Conservation (phyloP, 2,329 filamentous ascomycete species). For the Fusarium sp. region DNA sequence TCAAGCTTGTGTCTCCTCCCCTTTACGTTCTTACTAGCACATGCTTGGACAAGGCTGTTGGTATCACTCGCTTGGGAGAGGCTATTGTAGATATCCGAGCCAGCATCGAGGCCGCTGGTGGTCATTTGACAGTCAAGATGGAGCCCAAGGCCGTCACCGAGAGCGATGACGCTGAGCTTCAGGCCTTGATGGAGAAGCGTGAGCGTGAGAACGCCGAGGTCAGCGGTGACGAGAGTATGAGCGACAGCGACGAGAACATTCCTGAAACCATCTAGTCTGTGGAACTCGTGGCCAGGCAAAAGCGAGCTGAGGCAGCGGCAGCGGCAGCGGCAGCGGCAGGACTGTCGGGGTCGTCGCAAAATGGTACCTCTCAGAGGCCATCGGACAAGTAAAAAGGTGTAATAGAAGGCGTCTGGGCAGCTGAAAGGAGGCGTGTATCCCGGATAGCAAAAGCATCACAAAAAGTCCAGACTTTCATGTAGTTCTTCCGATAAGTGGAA, state of each 20-base stretch:
- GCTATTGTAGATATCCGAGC: constrained; percentile 88
- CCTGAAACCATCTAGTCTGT: constrained; percentile 55
- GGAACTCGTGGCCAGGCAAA: constrained; percentile 43
- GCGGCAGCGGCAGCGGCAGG: no score
- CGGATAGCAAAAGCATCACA: constrained; percentile 45
- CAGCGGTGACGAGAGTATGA: constrained; percentile 95
- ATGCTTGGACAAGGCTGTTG: constrained; percentile 90
- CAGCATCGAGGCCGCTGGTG: constrained; percentile 82
- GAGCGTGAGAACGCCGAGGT: constrained; percentile 98
- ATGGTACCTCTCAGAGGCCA: constrained; percentile 31
- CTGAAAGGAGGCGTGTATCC: constrained; percentile 39
- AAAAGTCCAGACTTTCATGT: constrained; percentile 48
- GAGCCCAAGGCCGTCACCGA: constrained; percentile 99
- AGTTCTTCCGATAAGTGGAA: constrained; percentile 47
- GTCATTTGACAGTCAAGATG: constrained; percentile 93
- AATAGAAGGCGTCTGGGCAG: constrained; percentile 44
- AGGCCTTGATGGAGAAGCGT: constrained; percentile 98
- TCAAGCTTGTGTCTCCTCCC: constrained; percentile 96
- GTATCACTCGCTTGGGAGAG: constrained; percentile 86
- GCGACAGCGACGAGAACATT: constrained; percentile 90
- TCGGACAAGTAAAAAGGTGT: constrained; percentile 47
- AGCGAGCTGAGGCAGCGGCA: constrained; percentile 28
- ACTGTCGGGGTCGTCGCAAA: constrained; percentile 35
- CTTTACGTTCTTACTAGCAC: constrained; percentile 97
- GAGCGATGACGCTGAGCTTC: constrained; percentile 95